Conservation (phyloP, 2,329 filamentous ascomycete genomes). For the Aspergillus intermedius region DNA sequence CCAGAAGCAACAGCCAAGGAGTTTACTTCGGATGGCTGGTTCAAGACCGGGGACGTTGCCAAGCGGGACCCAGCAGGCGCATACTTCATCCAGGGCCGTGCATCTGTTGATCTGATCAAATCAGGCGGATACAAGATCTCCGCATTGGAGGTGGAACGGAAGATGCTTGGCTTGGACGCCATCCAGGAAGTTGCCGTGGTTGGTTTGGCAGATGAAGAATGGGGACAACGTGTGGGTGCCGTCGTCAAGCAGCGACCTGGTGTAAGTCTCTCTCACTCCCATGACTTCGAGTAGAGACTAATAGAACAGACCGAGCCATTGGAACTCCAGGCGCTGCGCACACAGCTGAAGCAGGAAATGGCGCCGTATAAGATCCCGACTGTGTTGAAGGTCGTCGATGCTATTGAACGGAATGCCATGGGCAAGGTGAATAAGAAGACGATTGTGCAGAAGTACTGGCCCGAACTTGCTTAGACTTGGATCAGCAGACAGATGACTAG, state of each 20-base stretch:
- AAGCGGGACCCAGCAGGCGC: conserved; percentile 30
- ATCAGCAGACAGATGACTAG: not conserved
- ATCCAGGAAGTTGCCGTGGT: conserved; percentile 50
- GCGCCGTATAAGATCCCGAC: conserved; percentile 92
- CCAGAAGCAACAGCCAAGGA: conserved; percentile 41
- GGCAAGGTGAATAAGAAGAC: conserved; percentile 60
- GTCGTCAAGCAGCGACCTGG: conserved; percentile 38
- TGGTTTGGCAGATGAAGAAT: conserved; percentile 49
- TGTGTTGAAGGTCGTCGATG: conserved; percentile 71
- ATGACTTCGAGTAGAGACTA: not conserved
- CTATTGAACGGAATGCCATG: conserved; percentile 61
- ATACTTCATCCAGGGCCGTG: conserved; percentile 50
- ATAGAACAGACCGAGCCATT: conserved; percentile 19
- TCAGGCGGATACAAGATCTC: conserved; percentile 52
- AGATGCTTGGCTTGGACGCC: conserved; percentile 44
- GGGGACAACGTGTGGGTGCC: conserved; percentile 50
- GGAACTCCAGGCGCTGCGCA: conserved; percentile 26
- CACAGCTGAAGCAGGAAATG: conserved; percentile 42
- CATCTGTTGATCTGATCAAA: conserved; percentile 50
- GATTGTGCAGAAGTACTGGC: conserved; percentile 35
- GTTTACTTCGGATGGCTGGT: conserved; percentile 45
- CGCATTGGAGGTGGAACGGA: conserved; percentile 49
- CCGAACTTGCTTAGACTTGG: conserved; percentile 7
- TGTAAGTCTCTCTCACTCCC: conserved; percentile 17
- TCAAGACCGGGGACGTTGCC: conserved; percentile 44